Base-by-base conservation (phyloP, 345 rosid species). In the Schrenkiella parvula region DNA sequence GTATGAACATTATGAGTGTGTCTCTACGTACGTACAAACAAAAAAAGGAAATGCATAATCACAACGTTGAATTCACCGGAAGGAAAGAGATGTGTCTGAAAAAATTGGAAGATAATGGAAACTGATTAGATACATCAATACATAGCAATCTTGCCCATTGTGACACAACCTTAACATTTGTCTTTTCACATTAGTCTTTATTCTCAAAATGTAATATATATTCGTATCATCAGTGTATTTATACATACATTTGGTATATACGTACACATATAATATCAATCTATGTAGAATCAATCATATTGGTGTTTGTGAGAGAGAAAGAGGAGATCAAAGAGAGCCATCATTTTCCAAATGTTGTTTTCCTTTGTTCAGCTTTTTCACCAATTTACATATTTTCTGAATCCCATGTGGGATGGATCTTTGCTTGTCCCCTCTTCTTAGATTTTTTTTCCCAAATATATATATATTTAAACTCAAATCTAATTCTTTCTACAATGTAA, bases 161-260 rank as follows among this genome's bases (percentile, higher is more conserved):
- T 89, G 91, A 90, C 92, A 82, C 78, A 88, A 87, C 96, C 98
- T 90, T 90, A 86, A 93, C 80, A 79, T 86, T 89, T 90, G 98
- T 93, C 97, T 86, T 85, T 89, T 86, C 92, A 89, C 82, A 72
- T 87, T 85, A 84, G 97, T 89, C 93, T 81, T 69, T 78, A 82
- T 67, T 22, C 73, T 66, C 53, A 46, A 15, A 7, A 21, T 3
- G 31, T 18, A 15, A 47, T 11, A 43, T 17, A 54, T 15, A 25
- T 3, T 35, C 2, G 42, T 42, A 51, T 41, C 53, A 55, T 31
- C 44, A 32, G 58, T 65, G 52, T 66, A 19, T 34, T 3, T 43
- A 37, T 46, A 25, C 53, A 69, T 43, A 19, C 2, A 39, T 39
- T 4, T 19, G 21, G 47, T 32, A 43, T 15, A 62, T 15, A 42